Conservation (phyloP, 1,284 basidiomycete genomes). For the Boletus sp. region DNA sequence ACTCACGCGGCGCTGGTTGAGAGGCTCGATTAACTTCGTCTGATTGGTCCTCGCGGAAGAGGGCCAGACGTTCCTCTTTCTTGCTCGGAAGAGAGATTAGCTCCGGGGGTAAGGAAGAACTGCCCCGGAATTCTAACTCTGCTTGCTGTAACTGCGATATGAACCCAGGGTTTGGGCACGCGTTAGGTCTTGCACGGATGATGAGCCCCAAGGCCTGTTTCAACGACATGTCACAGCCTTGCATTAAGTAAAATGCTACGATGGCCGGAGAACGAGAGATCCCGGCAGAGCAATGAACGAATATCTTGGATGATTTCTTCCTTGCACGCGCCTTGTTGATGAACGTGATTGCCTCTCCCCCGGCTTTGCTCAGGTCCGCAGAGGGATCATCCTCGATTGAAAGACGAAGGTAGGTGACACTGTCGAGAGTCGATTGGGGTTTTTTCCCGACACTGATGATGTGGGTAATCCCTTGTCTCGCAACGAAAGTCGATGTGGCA, state of each 20-base stretch:
- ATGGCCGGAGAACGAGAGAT: conserved; percentile 13
- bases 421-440: background rate
- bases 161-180: conserved; percentile 13
- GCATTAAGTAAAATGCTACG: conserved; percentile 12
- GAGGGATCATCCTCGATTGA: conserved; percentile 13
- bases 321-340: conserved; percentile 1
- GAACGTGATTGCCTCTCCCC: background rate
- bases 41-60: conserved; percentile 4
- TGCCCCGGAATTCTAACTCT: background rate
- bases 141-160: background rate
- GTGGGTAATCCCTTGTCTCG: conserved; percentile 12
- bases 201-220: conserved; percentile 3
- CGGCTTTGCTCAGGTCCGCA: conserved; percentile 5
- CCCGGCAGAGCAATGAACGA: conserved; percentile 12
- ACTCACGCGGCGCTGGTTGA: background rate
- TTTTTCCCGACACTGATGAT: conserved; percentile 16
- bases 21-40: background rate
- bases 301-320: conserved; percentile 1
- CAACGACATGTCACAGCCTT: conserved; percentile 4
- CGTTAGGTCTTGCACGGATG: conserved; percentile 7
- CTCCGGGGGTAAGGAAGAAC: background rate
- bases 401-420: conserved; percentile 11
- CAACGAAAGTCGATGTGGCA: conserved; percentile 3
- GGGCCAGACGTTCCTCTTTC: conserved; percentile 7
- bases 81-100: conserved; percentile 1